These are phyloP conservation scores for Chimonanthus praecox DNA, from an alignment of 164 flowering plant species.

Conservation along the genomic window DNA sequence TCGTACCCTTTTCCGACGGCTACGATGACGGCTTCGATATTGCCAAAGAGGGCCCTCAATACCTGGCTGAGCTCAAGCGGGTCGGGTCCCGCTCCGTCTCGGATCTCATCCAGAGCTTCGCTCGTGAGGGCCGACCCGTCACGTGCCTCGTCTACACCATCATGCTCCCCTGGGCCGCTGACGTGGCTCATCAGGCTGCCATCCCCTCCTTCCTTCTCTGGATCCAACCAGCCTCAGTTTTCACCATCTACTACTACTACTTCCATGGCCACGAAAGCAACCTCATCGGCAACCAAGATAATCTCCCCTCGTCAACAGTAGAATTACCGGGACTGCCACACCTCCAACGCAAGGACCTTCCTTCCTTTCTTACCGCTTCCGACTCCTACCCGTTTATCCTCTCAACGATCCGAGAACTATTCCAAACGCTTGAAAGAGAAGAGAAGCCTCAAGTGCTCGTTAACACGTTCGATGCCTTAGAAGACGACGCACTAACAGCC, in stretches of 20 bases:
- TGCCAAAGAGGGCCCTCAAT: background rate
- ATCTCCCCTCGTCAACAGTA: slow-evolving; percentile 10
- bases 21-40: slow-evolving; percentile 33
- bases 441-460: slow-evolving; percentile 23
- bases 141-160: slow-evolving; percentile 35
- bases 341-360: slow-evolving; percentile 25
- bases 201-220: slow-evolving; percentile 35
- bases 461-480: slow-evolving; percentile 39
- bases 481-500: slow-evolving; percentile 24
- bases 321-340: slow-evolving; percentile 31
- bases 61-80: slow-evolving; percentile 18
- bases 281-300: background rate
- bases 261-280: slow-evolving; percentile 23
- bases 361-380: slow-evolving; percentile 26
- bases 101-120: slow-evolving; percentile 13
- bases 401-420: slow-evolving; percentile 5
- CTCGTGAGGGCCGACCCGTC: slow-evolving; percentile 19
- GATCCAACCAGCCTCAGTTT: slow-evolving; percentile 36
- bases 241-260: slow-evolving; percentile 32
- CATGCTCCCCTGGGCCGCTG: slow-evolving; percentile 41
- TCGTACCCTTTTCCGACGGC: slow-evolving; percentile 45
- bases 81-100: slow-evolving; percentile 23
- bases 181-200: slow-evolving; percentile 26
- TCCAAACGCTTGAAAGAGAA: slow-evolving; percentile 12
- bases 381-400: background rate